Evolutionary conservation across 176 grass and related monocot genomes (phyloP).

Genomic region (Miscanthus lutarioriparius): DNA sequence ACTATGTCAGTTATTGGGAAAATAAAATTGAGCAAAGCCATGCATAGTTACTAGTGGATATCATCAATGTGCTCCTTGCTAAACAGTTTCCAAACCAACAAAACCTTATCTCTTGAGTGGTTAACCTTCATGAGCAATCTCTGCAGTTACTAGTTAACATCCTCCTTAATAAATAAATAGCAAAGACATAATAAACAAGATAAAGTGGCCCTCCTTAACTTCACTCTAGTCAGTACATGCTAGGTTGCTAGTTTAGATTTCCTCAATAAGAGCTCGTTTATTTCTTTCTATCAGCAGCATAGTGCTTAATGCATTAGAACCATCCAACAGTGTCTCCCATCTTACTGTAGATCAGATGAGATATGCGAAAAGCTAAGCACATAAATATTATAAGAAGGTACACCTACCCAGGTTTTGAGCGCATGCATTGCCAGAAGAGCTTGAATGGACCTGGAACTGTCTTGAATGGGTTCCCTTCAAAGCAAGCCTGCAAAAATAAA

Average conservation of each 20-base stretch:
- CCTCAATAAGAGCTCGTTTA: neutral
- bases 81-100: neutral
- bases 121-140: too few relatives aligned
- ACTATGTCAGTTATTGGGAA: neutral
- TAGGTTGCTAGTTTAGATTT: neutral
- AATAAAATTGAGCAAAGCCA: neutral
- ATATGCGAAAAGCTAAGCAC: neutral
- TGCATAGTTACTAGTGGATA: neutral
- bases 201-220: neutral
- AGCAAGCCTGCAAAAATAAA: conserved; percentile 66
- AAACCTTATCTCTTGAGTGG: neutral
- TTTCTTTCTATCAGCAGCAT: neutral
- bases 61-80: neutral
- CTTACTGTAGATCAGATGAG: neutral
- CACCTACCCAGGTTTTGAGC: conserved; percentile 71
- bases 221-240: neutral
- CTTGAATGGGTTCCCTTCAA: conserved; percentile 97
- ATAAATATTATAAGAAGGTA: neutral
- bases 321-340: neutral
- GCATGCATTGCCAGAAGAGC: conserved; percentile 89
- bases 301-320: neutral
- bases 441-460: conserved; percentile 90
- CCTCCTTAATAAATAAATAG: neutral
- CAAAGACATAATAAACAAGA: neutral
- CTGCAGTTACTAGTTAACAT: neutral